These are phyloP conservation scores for Theobroma grandiflorum DNA, from an alignment of 441 rosid genomes.

Conservation along the genomic window DNA sequence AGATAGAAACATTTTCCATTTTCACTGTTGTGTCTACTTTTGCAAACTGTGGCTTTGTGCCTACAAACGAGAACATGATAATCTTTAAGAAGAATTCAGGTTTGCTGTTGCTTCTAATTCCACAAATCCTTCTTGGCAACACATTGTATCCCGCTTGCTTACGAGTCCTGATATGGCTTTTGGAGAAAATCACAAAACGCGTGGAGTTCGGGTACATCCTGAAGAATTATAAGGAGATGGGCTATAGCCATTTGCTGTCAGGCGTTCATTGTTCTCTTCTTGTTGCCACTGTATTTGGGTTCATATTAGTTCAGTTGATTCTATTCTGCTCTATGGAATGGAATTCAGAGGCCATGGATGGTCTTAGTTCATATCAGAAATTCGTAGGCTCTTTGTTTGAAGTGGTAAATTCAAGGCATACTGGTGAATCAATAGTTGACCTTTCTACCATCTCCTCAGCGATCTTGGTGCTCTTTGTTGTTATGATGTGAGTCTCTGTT, in stretches of 20 bases:
- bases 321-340: slow-evolving; percentile 55
- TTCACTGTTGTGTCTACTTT: slow-evolving; percentile 49
- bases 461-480: slow-evolving; percentile 52
- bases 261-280: slow-evolving; percentile 27
- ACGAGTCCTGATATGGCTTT: slow-evolving; percentile 38
- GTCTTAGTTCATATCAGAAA: slow-evolving; percentile 51
- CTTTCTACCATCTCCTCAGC: slow-evolving; percentile 55
- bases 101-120: slow-evolving; percentile 48
- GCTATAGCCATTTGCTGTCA: slow-evolving; percentile 44
- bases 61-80: slow-evolving; percentile 58
- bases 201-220: slow-evolving; percentile 39
- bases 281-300: slow-evolving; percentile 42
- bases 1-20: slow-evolving; percentile 27
- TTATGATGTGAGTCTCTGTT: slow-evolving; percentile 63
- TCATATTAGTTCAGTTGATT: slow-evolving; percentile 36
- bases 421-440: slow-evolving; percentile 64
- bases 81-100: slow-evolving; percentile 53
- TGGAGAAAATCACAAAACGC: slow-evolving; percentile 32
- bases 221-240: slow-evolving; percentile 36
- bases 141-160: slow-evolving; percentile 46
- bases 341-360: slow-evolving; percentile 48
- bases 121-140: slow-evolving; percentile 53
- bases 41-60: slow-evolving; percentile 50
- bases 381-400: slow-evolving; percentile 50
- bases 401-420: slow-evolving; percentile 55